Evolutionary conservation across 345 rosid genomes (phyloP), one percentile per base, ranked within the genome.

Genomic region (Moringa oleifera): DNA sequence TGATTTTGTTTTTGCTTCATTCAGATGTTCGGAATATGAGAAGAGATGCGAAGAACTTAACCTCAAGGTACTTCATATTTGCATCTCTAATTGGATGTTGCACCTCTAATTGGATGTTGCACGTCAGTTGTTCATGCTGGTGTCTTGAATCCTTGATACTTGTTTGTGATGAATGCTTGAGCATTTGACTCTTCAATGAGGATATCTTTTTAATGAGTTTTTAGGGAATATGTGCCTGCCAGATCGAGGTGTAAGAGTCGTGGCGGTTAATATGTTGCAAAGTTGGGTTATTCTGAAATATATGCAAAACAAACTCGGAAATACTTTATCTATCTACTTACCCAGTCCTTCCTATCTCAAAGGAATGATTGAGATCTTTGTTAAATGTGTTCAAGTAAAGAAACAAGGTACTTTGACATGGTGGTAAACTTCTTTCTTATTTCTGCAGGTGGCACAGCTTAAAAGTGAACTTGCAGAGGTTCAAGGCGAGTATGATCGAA

Each of bases 21-120:
- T 67, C 83, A 88, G 98, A 79, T 88, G 85, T 69, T 60, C 53
- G 73, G 98, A 85, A 53, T 79, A 78, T 68, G 87, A 83, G 76
- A 78, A 70, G 79, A 84, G 68, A 53, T 70, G 62, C 56, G 74
- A 81, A 68, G 85, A 82, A 36, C 87, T 89, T 57, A 77, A 63
- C 51, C 11, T 64, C 62, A 89, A 89, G 97, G 96, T 91, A 81
- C 24, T 20, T 52, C 16, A 64, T 67, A 54, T 20, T n/a, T 20
- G 49, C 18, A 64, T 67, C 51, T 23, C 19, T 28, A 31, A 54
- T 54, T 22, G 17, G 0, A 54, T 54, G 21, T 22, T 54, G 49
- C 18, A 64, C 65, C 51, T 23, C 19, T 28, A 31, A 54, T 54
- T 22, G 17, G 0, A 54, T 54, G 21, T 22, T 54, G n/a, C n/a